Percentiles rank a stretch among this genome's conserved stretches.
Conservation (phyloP, 1,139 yeast species). For the Geotrichum carabidarum region DNA sequence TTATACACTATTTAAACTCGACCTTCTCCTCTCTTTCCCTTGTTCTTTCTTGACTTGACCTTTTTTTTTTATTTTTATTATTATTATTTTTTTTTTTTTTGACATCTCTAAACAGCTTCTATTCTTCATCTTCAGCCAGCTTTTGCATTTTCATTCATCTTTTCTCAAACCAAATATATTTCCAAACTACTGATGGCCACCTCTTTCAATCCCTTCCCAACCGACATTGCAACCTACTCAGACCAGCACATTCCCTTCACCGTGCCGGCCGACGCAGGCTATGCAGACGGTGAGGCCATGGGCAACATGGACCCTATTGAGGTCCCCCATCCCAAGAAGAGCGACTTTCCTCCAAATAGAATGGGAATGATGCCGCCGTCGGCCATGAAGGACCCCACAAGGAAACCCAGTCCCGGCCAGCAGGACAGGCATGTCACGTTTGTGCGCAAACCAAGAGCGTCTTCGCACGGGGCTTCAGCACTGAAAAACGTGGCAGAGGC, state of each 20-base stretch:
- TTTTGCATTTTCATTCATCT: not conserved
- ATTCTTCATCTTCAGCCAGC: not conserved
- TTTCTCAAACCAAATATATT: not conserved
- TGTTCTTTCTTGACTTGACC: not conserved
- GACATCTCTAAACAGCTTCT: not conserved
- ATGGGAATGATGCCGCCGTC: not conserved
- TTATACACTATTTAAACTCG: too few relatives aligned
- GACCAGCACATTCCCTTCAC: not conserved
- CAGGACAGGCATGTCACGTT: not conserved
- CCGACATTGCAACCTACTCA: conserved; percentile 5
- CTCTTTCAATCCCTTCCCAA: conserved; percentile 1
- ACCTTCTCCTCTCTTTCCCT: too few relatives aligned
- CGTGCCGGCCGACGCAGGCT: conserved; percentile 1
- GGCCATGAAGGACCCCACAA: not conserved
- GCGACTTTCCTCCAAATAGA: not conserved
- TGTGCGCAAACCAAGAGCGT: not conserved
- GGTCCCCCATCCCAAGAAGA: not conserved
- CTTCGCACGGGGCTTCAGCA: not conserved
- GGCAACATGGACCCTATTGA: conserved; percentile 6
- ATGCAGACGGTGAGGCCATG: conserved; percentile 3
- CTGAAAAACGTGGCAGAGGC: not conserved
- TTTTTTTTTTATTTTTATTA: not conserved
- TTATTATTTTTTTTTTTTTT: not conserved
- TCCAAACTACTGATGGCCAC: not conserved
- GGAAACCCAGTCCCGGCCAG: not conserved